A percentile compares a stretch with the other conserved stretches of the same genome.
Evolutionary conservation across 192 early-diverging fungal genomes (phyloP).

Genomic region (Podila horticola): DNA sequence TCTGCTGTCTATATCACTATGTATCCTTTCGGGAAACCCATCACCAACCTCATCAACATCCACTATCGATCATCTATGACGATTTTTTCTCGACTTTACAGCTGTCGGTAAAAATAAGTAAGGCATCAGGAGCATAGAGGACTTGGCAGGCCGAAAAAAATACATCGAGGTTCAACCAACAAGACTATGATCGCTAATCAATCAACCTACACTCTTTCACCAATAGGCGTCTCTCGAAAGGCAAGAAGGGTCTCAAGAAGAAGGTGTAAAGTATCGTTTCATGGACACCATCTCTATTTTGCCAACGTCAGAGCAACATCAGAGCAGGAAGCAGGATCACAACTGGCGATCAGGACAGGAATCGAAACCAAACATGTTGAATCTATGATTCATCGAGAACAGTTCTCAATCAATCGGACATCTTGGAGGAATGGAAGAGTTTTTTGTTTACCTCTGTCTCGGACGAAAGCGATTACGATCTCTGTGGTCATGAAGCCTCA

Average conservation of each 20-base stretch:
- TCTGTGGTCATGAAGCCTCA: too few relatives aligned
- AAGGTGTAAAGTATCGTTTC: conserved; percentile 83
- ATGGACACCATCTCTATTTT: conserved; percentile 10
- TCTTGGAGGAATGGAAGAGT: conserved; percentile 3
- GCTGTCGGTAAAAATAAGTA: conserved; percentile 91
- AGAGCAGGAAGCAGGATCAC: conserved; percentile 3
- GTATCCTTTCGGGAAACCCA: too few relatives aligned
- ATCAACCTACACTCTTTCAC: conserved; percentile 2
- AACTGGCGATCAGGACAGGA: not conserved
- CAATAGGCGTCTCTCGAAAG: conserved; percentile 93
- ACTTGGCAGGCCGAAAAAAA: not conserved
- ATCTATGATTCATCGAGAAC: not conserved
- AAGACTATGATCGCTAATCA: not conserved
- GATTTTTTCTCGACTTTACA: conserved; percentile 29
- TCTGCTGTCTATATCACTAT: too few relatives aligned
- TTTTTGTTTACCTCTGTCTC: conserved; percentile 2
- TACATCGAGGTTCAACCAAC: not conserved
- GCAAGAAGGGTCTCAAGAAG: conserved; percentile 99
- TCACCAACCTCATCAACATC: too few relatives aligned
- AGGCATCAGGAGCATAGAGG: conserved; percentile 30
- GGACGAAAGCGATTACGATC: not conserved
- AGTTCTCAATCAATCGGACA: conserved; percentile 2
- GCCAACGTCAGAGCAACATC: not conserved
- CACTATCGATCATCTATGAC: too few relatives aligned
- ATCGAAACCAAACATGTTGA: not conserved